Base-by-base conservation (phyloP, 2,329 filamentous ascomycete genomes). In the Botrytis sinoallii region DNA sequence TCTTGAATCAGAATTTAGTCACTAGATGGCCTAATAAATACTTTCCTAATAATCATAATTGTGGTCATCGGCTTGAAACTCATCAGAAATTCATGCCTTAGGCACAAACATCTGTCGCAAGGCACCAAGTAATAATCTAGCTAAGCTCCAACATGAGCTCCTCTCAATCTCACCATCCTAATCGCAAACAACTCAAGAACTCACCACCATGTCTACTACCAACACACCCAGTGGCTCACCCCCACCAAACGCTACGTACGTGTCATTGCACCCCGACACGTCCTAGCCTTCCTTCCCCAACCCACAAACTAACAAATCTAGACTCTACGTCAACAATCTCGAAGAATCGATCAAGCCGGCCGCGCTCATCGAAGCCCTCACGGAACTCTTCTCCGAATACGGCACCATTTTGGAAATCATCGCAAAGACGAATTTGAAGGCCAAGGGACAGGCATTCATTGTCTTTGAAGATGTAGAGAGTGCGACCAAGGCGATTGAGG, bases 371-470 rank as follows among this genome's bases (percentile, higher is more conserved):
- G 88, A 92, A 77, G 88, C 93, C 0, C 87, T 99, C 25, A 85
- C 84, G 35, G 90, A 91, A 76, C 87, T 98, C 79, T 98, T 98
- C 84, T 90, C 90, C 76, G 93, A 97, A 83, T 98, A 96, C 83
- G 96, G 96, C 76, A 91, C 86, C 73, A 89, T 97, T 75, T 84
- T 97, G 78, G 94, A 97, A 76, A 89, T 97, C 70, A 88, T 97
- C 74, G 93, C 93, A 63, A 97, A 97, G 85, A 93, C 89, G 76
- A 98, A 97, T 82, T 84, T 98, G 44, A 95, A 93, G 82, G 93
- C 94, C 61, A 98, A 97, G 82, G 96, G 96, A 20, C 96, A 99
- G 84, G 96, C 96, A 0, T 99, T 99, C 81, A 85, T 99, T 68
- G 94, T 98, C 64, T 98, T 94, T 82, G 94, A 97, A 79, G 88